Conservation (phyloP, 1,139 yeast species). For the Yamadazyma pseudoaaseri region DNA sequence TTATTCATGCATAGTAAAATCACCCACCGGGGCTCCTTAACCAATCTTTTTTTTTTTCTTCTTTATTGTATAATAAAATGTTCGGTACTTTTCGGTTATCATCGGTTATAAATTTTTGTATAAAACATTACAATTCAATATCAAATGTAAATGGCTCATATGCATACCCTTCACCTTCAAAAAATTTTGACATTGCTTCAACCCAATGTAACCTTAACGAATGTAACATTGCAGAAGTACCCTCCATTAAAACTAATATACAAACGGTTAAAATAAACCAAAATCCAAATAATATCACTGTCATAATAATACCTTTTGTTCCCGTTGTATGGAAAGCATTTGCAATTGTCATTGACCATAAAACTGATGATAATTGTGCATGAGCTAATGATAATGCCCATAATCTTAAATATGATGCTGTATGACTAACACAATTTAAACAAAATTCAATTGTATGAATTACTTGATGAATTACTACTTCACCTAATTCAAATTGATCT, state of each 20-base stretch:
- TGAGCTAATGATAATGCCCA: conserved; percentile 99
- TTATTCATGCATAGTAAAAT: too few relatives aligned
- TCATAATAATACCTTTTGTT: conserved; percentile 62
- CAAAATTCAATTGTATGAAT: conserved; percentile 98
- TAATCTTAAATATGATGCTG: conserved; percentile 92
- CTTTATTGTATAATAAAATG: too few relatives aligned
- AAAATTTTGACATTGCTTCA: conserved; percentile 97
- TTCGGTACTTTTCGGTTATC: too few relatives aligned
- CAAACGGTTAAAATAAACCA: conserved; percentile 93
- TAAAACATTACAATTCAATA: not conserved
- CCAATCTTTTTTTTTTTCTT: too few relatives aligned
- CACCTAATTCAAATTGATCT: conserved; percentile 65
- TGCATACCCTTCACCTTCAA: conserved; percentile 91
- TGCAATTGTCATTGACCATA: conserved; percentile 94
- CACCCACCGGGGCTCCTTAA: too few relatives aligned
- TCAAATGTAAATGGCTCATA: conserved; percentile 78
- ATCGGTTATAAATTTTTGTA: not conserved
- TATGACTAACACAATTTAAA: conserved; percentile 94
- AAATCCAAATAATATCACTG: conserved; percentile 81
- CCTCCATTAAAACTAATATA: conserved; percentile 95
- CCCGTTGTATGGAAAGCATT: conserved; percentile 76
- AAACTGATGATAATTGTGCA: conserved; percentile 88
- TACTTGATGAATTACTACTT: conserved; percentile 94
- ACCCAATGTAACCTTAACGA: conserved; percentile 98
- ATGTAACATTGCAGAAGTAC: conserved; percentile 98